Evolutionary conservation across 208 protist genomes (phyloP).

Genomic region (Leishmania tarentolae): DNA sequence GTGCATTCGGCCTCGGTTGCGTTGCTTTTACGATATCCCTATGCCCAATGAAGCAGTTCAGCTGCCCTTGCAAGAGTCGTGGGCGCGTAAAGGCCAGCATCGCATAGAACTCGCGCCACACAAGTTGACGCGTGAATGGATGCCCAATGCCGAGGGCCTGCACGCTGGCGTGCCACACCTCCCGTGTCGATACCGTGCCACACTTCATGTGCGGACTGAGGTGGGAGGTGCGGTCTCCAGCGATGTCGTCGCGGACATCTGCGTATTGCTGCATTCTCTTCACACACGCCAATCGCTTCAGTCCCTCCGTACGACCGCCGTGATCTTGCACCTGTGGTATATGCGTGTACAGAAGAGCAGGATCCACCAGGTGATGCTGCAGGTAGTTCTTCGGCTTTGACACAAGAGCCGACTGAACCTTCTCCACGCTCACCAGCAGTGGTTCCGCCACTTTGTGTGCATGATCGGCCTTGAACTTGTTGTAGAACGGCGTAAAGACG

Average conservation of each 20-base stretch:
- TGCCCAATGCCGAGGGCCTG: slow-evolving; percentile 41
- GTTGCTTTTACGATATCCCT: slow-evolving; percentile 16
- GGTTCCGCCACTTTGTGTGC: slow-evolving; percentile 33
- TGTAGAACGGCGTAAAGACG: slow-evolving; percentile 83
- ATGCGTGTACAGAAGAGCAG: slow-evolving; percentile 25
- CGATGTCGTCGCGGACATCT: slow-evolving; percentile 50
- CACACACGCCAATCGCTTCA: slow-evolving; percentile 39
- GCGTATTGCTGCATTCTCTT: slow-evolving; percentile 41
- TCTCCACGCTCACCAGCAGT: slow-evolving; percentile 18
- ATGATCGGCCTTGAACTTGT: slow-evolving; percentile 44
- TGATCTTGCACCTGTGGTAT: slow-evolving; percentile 36
- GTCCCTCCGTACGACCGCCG: slow-evolving; percentile 52
- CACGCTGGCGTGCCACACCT: slow-evolving; percentile 51
- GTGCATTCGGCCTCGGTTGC: slow-evolving; percentile 46
- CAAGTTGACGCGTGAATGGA: slow-evolving; percentile 58
- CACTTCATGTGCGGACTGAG: slow-evolving; percentile 83
- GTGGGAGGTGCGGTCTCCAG: slow-evolving; percentile 62
- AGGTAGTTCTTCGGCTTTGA: slow-evolving; percentile 24
- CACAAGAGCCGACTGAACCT: slow-evolving; percentile 28
- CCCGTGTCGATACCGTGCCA: slow-evolving; percentile 69
- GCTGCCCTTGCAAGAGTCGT: slow-evolving; percentile 55
- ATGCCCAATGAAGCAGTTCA: slow-evolving; percentile 36
- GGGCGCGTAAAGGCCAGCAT: slow-evolving; percentile 63
- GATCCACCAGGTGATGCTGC: slow-evolving; percentile 23
- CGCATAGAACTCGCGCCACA: slow-evolving; percentile 83